Conservation (phyloP, 108 stramenopile genomes). For the Discostella stelligeroides region DNA sequence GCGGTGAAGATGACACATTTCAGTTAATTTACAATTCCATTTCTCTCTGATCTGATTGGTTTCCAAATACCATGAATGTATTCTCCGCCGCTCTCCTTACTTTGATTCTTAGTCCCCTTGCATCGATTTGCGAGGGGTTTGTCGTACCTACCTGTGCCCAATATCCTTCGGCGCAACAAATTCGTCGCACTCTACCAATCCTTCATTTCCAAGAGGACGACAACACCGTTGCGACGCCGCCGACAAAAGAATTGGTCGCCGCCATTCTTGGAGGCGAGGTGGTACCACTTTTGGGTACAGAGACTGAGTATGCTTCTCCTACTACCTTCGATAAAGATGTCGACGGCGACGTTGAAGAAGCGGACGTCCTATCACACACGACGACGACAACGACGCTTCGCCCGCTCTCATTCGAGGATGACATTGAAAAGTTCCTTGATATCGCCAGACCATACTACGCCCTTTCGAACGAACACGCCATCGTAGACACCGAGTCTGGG, state of each 20-base stretch:
- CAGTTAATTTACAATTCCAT: neutral
- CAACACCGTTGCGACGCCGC: neutral
- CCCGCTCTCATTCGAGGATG: conserved; percentile 26
- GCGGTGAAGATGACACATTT: no score
- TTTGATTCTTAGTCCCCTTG: neutral
- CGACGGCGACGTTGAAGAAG: neutral
- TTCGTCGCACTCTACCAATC: neutral
- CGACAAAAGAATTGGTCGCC: neutral
- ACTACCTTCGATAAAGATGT: neutral
- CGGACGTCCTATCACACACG: neutral
- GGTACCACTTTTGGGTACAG: neutral
- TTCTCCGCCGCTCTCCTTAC: neutral
- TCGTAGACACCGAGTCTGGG: conserved; percentile 26
- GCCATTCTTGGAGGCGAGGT: neutral
- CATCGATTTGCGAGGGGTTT: conserved; percentile 5
- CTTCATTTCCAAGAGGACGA: conserved; percentile 7
- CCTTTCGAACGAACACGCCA: conserved; percentile 35
- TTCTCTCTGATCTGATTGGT: neutral
- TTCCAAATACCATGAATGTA: neutral
- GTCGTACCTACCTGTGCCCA: neutral
- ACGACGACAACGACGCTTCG: neutral
- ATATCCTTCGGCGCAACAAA: neutral
- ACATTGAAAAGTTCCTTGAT: conserved; percentile 30
- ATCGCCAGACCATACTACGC: conserved; percentile 37
- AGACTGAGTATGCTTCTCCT: neutral